These are phyloP conservation scores for Penicillium frequentans DNA, from an alignment of 2,329 filamentous ascomycete species.

Conservation along the genomic window DNA sequence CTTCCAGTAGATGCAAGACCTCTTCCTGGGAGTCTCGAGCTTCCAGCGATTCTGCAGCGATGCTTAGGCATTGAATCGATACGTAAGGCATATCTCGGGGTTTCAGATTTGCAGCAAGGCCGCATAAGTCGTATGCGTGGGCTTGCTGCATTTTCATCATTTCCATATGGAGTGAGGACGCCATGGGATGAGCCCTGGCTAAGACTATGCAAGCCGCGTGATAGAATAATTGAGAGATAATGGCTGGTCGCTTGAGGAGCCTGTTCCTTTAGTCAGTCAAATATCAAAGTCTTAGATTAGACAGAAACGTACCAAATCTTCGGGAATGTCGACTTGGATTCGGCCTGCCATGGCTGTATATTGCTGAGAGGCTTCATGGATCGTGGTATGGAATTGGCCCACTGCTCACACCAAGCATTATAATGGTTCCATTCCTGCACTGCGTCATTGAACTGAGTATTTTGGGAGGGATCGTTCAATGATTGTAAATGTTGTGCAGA, in stretches of 20 bases:
- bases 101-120: constrained; percentile 81
- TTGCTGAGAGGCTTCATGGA: constrained; percentile 88
- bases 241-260: constrained; percentile 78
- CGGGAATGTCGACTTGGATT: constrained; percentile 73
- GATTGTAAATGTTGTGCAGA: constrained; percentile 63
- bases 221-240: constrained; percentile 82
- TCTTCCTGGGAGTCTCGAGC: constrained; percentile 74
- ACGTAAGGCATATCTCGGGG: constrained; percentile 78
- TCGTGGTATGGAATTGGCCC: constrained; percentile 75
- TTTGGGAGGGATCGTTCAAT: constrained; percentile 58
- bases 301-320: constrained; percentile 70
- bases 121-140: constrained; percentile 83
- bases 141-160: constrained; percentile 69
- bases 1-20: constrained; percentile 72
- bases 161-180: constrained; percentile 59
- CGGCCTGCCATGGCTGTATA: constrained; percentile 66
- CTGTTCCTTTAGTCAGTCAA: constrained; percentile 41
- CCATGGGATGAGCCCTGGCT: constrained; percentile 73
- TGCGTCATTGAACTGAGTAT: constrained; percentile 63
- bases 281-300: neutral
- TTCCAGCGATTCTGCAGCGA: constrained; percentile 72
- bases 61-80: constrained; percentile 74
- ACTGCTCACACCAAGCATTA: constrained; percentile 79
- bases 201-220: constrained; percentile 83
- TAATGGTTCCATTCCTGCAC: constrained; percentile 76